Evolutionary conservation across 257 asterid genomes (phyloP).

Genomic region (Osmanthus fragrans): DNA sequence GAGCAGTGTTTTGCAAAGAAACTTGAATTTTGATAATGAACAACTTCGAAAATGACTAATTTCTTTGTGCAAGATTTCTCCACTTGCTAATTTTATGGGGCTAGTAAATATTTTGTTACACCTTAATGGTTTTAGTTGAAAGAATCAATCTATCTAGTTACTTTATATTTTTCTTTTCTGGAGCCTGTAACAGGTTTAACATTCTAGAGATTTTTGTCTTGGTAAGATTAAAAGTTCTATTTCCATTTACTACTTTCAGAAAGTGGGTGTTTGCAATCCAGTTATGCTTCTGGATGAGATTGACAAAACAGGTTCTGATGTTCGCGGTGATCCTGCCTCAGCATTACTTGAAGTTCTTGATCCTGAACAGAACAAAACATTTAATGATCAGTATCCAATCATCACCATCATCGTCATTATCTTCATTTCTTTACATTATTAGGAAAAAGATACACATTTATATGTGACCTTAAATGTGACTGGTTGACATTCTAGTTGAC

Average conservation of each 20-base stretch:
- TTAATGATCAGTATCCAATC: slow-evolving; percentile 97
- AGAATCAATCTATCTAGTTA: slow-evolving; percentile 12
- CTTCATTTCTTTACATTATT: slow-evolving; percentile 12
- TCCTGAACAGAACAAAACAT: slow-evolving; percentile 94
- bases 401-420: slow-evolving; percentile 3
- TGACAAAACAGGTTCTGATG: slow-evolving; percentile 98
- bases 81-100: background rate
- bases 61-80: background rate
- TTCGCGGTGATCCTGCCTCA: slow-evolving; percentile 98
- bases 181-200: background rate
- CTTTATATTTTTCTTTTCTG: background rate
- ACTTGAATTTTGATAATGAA: background rate
- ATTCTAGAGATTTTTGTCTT: background rate
- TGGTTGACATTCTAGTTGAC: background rate
- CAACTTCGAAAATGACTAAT: background rate
- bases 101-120: background rate
- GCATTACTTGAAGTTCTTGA: slow-evolving; percentile 98
- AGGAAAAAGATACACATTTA: background rate
- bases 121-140: slow-evolving; percentile 1
- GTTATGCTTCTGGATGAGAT: slow-evolving; percentile 99
- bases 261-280: slow-evolving; percentile 93
- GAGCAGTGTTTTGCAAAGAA: background rate
- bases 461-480: background rate
- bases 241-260: slow-evolving; percentile 46
- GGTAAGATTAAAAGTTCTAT: slow-evolving; percentile 16